Evolutionary conservation across 176 grass and related monocot species (phyloP).

Genomic region (Rhipidocladum racemiflorum): DNA sequence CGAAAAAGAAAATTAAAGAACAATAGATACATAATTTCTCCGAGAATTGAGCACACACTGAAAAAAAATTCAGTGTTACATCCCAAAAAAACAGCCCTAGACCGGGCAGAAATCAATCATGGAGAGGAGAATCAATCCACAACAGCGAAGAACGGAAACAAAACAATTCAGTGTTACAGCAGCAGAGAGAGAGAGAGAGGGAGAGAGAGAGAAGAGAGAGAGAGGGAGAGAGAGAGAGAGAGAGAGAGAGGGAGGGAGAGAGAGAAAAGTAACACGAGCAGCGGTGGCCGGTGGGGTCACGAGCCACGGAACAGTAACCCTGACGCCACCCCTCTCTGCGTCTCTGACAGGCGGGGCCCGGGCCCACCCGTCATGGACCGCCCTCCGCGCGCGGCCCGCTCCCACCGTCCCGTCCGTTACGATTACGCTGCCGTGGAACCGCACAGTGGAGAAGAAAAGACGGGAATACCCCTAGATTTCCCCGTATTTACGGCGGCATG

Average conservation of each 20-base stretch:
- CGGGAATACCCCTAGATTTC: accelerated
- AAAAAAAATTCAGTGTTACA: too few species aligned
- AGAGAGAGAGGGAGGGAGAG: background rate
- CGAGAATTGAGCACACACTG: too few species aligned
- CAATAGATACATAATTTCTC: too few species aligned
- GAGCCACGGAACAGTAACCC: slow-evolving; percentile 28
- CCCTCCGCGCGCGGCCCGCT: background rate
- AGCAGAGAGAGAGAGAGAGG: background rate
- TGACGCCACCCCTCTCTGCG: background rate
- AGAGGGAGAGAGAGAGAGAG: background rate
- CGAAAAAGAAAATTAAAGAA: too few species aligned
- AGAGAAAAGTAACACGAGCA: background rate
- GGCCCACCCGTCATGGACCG: slow-evolving; percentile 17
- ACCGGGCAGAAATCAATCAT: too few species aligned
- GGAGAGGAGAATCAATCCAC: too few species aligned
- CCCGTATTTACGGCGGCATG: background rate
- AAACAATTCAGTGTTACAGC: background rate
- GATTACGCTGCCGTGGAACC: background rate
- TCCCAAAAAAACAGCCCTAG: too few species aligned
- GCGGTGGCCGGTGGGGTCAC: slow-evolving; percentile 56
- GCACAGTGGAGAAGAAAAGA: accelerated
- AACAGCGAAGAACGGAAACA: background rate
- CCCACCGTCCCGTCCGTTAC: slow-evolving; percentile 9
- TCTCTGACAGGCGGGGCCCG: accelerated
- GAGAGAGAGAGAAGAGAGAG: background rate